Evolutionary conservation across 2,329 filamentous ascomycete genomes (phyloP), one percentile per base, ranked within the genome.

Genomic region (Claviceps capensis): DNA sequence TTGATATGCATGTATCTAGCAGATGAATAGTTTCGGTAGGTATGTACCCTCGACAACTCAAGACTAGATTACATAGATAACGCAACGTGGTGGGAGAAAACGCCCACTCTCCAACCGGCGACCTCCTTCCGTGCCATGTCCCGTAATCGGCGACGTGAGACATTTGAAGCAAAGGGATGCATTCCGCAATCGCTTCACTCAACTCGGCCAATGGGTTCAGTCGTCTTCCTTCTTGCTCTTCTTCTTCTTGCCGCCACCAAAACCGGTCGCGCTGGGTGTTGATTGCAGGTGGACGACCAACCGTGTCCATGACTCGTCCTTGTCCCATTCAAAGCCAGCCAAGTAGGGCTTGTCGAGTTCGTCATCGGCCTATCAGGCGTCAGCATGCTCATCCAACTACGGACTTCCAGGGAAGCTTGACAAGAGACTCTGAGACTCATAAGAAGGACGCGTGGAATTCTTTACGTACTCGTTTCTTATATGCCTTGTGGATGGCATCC

Each of bases 241-340:
- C 79, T 89, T 89, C 72, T 81, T 81, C 63, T 77, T 77, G 57
- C 68, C 63, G 56, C 66, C 63, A 45, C 63, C 67, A 56, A 69
- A 64, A 55, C 69, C 67, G 55, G 75, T 69, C 48, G 71, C 71
- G 22, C 77, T 76, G 55, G 80, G 81, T 60, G 85, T 78, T 69
- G 82, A 83, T 68, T 84, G 83, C 66, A 91, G 86, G 70, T 93
- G 89, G 47, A 96, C 89, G 62, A 94, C 75, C 63, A 97, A 78
- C 58, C 82, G 80, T 51, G 87, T 91, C 83, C 88, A 95, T 65
- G 82, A 88, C 71, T 95, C 88, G 61, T 95, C 86, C 67, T 85
- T 87, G 71, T 95, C 86, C 90, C 90, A 96, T 76, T 95, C 89
- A 73, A 97, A 96, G 59, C 91, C 91, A 63, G 84, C 84, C 60